Evolutionary conservation across 2,329 filamentous ascomycete species (phyloP).

Genomic region (Spiromastix sp.): DNA sequence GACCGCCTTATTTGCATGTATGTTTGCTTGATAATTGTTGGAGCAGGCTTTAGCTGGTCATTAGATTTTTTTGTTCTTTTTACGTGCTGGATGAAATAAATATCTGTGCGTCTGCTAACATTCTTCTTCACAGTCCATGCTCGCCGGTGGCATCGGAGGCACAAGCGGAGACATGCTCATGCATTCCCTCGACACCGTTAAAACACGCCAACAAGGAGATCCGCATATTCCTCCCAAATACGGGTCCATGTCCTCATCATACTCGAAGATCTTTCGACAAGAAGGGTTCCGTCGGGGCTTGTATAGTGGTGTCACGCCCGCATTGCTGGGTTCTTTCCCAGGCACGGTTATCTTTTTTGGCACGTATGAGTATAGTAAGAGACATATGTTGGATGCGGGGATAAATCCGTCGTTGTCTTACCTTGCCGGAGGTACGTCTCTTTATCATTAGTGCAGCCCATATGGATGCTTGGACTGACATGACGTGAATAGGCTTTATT

Average conservation of each 20-base stretch:
- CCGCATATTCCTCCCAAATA: conserved; percentile 89
- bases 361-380: conserved; percentile 90
- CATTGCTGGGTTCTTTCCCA: conserved; percentile 82
- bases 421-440: conserved; percentile 60
- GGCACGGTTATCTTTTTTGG: conserved; percentile 95
- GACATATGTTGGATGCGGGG: conserved; percentile 73
- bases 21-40: conserved; percentile 2
- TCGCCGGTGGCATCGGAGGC: conserved; percentile 86
- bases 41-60: background rate
- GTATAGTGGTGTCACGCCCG: conserved; percentile 88
- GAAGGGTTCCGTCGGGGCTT: conserved; percentile 78
- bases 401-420: conserved; percentile 77
- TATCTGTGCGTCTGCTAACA: too few relatives aligned
- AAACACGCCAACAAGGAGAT: conserved; percentile 94
- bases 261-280: conserved; percentile 84
- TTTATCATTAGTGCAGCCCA: background rate
- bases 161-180: conserved; percentile 94
- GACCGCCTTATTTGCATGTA: conserved; percentile 14
- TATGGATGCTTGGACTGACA: conserved; percentile 6
- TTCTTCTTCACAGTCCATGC: conserved; percentile 64
- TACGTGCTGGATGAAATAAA: too few relatives aligned
- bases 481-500: conserved; percentile 56
- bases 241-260: conserved; percentile 78
- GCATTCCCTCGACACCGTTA: conserved; percentile 98
- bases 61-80: too few relatives aligned